Percentiles rank a stretch among this genome's conserved stretches.
Conservation (phyloP, 2,329 filamentous ascomycete genomes). For the Epichloe typhina region DNA sequence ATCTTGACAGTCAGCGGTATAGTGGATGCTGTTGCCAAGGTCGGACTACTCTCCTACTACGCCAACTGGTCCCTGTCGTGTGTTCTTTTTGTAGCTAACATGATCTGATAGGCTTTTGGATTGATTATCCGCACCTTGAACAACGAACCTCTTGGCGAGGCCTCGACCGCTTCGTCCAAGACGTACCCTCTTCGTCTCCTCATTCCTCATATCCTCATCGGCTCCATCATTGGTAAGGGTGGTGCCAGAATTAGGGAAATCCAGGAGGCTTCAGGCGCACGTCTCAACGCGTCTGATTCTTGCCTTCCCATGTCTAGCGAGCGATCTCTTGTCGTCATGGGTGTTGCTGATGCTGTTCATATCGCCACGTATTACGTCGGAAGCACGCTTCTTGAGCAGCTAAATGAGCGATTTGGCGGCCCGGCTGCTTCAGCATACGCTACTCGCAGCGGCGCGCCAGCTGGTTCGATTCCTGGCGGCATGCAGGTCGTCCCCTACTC, state of each 20-base stretch:
- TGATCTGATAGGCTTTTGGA: slow-evolving; percentile 63
- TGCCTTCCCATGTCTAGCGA: slow-evolving; percentile 91
- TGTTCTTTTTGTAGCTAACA: slow-evolving; percentile 14
- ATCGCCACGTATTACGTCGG: slow-evolving; percentile 98
- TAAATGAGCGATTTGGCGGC: slow-evolving; percentile 92
- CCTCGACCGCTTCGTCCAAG: slow-evolving; percentile 89
- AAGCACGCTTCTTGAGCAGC: slow-evolving; percentile 92
- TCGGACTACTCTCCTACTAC: slow-evolving; percentile 25
- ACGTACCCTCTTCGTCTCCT: slow-evolving; percentile 92
- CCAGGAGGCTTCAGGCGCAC: slow-evolving; percentile 90
- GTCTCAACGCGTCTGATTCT: slow-evolving; percentile 90
- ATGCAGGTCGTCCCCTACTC: slow-evolving; percentile 99
- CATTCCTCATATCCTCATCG: slow-evolving; percentile 93
- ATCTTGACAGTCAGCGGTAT: slow-evolving; percentile 94
- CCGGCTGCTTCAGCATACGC: slow-evolving; percentile 96
- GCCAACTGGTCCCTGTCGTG: background rate
- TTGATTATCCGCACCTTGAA: slow-evolving; percentile 96
- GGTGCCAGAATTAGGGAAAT: slow-evolving; percentile 98
- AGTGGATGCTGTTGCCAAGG: slow-evolving; percentile 94
- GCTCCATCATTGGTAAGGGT: slow-evolving; percentile 96
- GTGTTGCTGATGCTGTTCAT: slow-evolving; percentile 94
- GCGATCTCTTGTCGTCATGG: slow-evolving; percentile 93
- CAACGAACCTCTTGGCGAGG: slow-evolving; percentile 79
- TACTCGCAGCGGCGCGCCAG: slow-evolving; percentile 82
- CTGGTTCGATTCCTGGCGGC: slow-evolving; percentile 85